Conservation (phyloP, 140 eudicot species). For the Stevia rebaudiana region DNA sequence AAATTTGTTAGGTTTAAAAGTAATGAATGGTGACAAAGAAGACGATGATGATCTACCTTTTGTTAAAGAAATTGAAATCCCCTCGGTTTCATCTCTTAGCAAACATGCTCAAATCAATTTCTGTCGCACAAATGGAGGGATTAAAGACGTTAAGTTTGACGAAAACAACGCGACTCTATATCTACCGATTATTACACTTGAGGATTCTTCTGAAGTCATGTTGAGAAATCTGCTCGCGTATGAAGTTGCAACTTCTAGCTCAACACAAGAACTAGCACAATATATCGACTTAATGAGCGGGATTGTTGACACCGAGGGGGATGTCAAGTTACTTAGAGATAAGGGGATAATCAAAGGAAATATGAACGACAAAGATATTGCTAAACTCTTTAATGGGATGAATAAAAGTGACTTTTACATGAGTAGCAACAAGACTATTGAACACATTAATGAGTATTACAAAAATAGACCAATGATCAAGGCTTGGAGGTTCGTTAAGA, state of each 20-base stretch:
- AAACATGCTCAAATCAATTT: slow-evolving; percentile 25
- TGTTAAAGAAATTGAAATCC: slow-evolving; percentile 22
- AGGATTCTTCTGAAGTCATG: slow-evolving; percentile 30
- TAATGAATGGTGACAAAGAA: not conserved
- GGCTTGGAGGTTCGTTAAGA: slow-evolving; percentile 23
- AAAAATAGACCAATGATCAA: slow-evolving; percentile 26
- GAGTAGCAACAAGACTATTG: slow-evolving; percentile 14
- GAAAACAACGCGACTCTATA: slow-evolving; percentile 14
- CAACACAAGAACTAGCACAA: slow-evolving; percentile 25
- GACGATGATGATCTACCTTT: not conserved
- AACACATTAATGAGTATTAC: slow-evolving; percentile 25
- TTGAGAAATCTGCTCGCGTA: slow-evolving; percentile 41
- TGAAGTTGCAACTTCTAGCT: slow-evolving; percentile 32
- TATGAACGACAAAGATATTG: slow-evolving; percentile 29
- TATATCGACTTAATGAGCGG: slow-evolving; percentile 43
- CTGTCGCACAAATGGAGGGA: slow-evolving; percentile 20
- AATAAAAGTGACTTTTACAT: slow-evolving; percentile 10
- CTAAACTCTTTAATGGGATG: slow-evolving; percentile 31
- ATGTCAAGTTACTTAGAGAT: slow-evolving; percentile 25
- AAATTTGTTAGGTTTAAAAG: slow-evolving; percentile 23
- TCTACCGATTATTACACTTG: slow-evolving; percentile 36
- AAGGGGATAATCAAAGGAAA: slow-evolving; percentile 28
- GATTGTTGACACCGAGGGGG: slow-evolving; percentile 29
- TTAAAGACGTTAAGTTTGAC: slow-evolving; percentile 23
- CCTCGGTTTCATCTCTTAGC: slow-evolving; percentile 35